These are phyloP conservation scores for Allium fistulosum DNA, from an alignment of 106 monocot genomes.

Conservation along the genomic window DNA sequence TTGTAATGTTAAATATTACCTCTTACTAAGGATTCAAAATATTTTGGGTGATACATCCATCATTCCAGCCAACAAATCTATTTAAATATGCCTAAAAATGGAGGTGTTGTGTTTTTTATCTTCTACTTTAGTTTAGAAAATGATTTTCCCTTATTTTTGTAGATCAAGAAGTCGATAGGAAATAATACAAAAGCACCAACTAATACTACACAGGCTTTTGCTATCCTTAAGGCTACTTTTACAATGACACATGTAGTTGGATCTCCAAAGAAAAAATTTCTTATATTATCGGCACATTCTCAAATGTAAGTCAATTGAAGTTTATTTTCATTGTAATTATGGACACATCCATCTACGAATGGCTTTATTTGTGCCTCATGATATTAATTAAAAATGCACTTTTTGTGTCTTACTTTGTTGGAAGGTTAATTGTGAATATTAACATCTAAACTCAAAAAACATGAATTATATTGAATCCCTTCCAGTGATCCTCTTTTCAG, in stretches of 20 bases:
- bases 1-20: no score
- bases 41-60: neutral
- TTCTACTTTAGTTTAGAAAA: neutral
- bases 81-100: neutral
- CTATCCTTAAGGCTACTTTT: neutral
- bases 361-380: no score
- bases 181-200: neutral
- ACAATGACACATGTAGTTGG: neutral
- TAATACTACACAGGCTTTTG: neutral
- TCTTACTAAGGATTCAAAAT: no score
- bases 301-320: no score
- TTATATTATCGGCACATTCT: no score
- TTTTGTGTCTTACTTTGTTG: no score
- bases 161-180: constrained; percentile 5
- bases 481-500: no score
- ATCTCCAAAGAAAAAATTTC: neutral
- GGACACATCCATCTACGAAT: constrained; percentile 3
- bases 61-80: neutral
- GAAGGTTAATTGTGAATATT: no score
- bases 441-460: no score
- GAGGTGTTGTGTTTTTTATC: neutral
- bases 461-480: no score
- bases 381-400: no score
- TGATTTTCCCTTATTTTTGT: neutral
- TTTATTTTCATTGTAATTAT: no score